These are phyloP conservation scores for Stylonectria norvegica DNA, from an alignment of 2,329 filamentous ascomycete species.

Conservation along the genomic window DNA sequence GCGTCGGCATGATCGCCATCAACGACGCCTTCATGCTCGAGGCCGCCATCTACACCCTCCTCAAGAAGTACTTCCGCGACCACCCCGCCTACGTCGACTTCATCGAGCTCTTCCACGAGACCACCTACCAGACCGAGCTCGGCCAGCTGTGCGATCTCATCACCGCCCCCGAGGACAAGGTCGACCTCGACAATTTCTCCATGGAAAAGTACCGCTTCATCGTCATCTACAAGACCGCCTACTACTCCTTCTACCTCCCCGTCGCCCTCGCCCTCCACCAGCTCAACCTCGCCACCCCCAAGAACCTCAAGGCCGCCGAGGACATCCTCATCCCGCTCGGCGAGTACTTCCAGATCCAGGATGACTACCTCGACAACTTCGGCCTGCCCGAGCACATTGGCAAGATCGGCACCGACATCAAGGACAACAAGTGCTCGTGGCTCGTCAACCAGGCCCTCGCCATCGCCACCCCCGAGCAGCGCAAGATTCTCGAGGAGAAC, in stretches of 20 bases:
- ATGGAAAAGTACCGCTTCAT: slow-evolving; percentile 96
- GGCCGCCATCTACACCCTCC: slow-evolving; percentile 79
- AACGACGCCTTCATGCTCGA: slow-evolving; percentile 98
- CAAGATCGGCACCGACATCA: slow-evolving; percentile 98
- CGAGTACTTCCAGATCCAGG: slow-evolving; percentile 98
- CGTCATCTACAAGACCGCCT: slow-evolving; percentile 98
- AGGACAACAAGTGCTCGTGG: slow-evolving; percentile 99
- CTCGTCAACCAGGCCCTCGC: slow-evolving; percentile 90
- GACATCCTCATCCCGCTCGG: slow-evolving; percentile 95
- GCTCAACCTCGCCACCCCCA: slow-evolving; percentile 76
- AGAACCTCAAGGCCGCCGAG: slow-evolving; percentile 85
- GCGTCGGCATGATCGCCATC: slow-evolving; percentile 94
- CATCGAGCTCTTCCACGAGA: slow-evolving; percentile 94
- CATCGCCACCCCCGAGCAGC: slow-evolving; percentile 78
- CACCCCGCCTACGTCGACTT: slow-evolving; percentile 89
- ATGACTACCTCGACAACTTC: slow-evolving; percentile 98
- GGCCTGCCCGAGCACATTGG: slow-evolving; percentile 89
- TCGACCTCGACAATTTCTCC: slow-evolving; percentile 93
- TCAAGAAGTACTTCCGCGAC: slow-evolving; percentile 89
- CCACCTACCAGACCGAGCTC: slow-evolving; percentile 88
- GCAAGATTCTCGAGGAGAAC: slow-evolving; percentile 82
- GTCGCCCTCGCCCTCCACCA: slow-evolving; percentile 87
- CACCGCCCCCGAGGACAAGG: slow-evolving; percentile 89
- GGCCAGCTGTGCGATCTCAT: slow-evolving; percentile 93
- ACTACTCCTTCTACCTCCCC: slow-evolving; percentile 98